Base-by-base conservation (phyloP, 1,284 basidiomycete species). In the Lentinus polychrous region DNA sequence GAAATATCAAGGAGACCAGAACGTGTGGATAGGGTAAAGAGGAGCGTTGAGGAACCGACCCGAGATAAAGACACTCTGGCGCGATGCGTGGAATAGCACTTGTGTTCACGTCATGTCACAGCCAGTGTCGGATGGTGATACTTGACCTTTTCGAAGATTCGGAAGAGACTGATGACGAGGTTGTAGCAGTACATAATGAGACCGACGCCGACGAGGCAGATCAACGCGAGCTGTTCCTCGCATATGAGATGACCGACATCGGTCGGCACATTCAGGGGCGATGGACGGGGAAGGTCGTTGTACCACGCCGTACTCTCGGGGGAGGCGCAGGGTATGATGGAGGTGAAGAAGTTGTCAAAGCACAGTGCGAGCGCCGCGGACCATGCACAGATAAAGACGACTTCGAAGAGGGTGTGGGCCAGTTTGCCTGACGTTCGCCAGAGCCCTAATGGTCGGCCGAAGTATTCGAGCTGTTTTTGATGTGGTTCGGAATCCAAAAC, bases 341-440 rank as follows among this genome's bases (percentile, higher is more conserved):
- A 91, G 2, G 91, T 94, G 67, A 94, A 91, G 66, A 86, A 92
- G 62, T 94, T 92, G 73, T 95, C 91, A 64, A 94, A 91, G 50
- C 80, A 82, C 45, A 94, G 80, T 11, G 89, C 86, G 39, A 95
- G 75, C 27, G 88, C 83, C n/a, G 91, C 87, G 51, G 89, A 91
- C 91, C 92, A 95, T 17, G 88, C 79, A 66, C 89, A 93, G 53
- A 95, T 91, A 62, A 93, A 94, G 45, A 92, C 72, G 36, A 94
- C 84, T 70, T 93, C 91, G 41, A 79, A 74, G 38, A 91, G 75
- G 5, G 89, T 91, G 60, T 90, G 83, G 1, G 83, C 78, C 45
- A 91, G 75, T 66, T 93, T 93, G 48, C 71, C 78, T 31, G 88
- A 89, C 18, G 91, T 91, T 47, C 77, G 76, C 93, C 93, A 95